Percentiles rank a stretch among this genome's conserved stretches.
Conservation (phyloP, 2,329 filamentous ascomycete species). For the Aotearoamyces nothofagi region DNA sequence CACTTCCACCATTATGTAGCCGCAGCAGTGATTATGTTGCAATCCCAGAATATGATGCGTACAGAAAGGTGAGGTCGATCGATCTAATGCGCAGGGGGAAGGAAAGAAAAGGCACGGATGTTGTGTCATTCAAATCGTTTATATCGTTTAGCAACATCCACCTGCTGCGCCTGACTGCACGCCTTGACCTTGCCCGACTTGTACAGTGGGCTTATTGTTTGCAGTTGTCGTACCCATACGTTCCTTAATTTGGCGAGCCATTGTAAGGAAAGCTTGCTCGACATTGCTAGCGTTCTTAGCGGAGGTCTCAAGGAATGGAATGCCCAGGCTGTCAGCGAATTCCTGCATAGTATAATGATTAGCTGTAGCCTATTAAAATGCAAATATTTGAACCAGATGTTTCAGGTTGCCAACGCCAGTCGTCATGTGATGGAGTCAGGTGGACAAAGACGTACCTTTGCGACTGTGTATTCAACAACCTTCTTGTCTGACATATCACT, state of each 20-base stretch:
- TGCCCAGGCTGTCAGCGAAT: constrained; percentile 96
- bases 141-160: constrained; percentile 67
- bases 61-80: neutral
- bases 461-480: constrained; percentile 98
- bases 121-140: neutral
- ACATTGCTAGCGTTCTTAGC: constrained; percentile 99
- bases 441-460: constrained; percentile 56
- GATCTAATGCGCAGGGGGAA: neutral
- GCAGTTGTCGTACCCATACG: constrained; percentile 93
- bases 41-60: neutral
- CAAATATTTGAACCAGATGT: too few species aligned
- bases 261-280: constrained; percentile 98
- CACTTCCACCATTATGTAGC: neutral
- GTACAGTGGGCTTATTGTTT: constrained; percentile 96
- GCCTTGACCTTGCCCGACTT: constrained; percentile 87
- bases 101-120: neutral
- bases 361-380: too few species aligned
- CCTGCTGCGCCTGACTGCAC: constrained; percentile 76
- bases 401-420: too few species aligned
- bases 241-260: constrained; percentile 99
- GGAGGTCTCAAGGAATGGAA: constrained; percentile 98
- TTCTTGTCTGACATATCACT: constrained; percentile 99
- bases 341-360: constrained; percentile 56
- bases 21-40: neutral
- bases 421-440: constrained; percentile 9